A percentile compares a stretch with the other conserved stretches of the same genome.
Conservation (phyloP, 345 rosid species). For the Salix dunnii region DNA sequence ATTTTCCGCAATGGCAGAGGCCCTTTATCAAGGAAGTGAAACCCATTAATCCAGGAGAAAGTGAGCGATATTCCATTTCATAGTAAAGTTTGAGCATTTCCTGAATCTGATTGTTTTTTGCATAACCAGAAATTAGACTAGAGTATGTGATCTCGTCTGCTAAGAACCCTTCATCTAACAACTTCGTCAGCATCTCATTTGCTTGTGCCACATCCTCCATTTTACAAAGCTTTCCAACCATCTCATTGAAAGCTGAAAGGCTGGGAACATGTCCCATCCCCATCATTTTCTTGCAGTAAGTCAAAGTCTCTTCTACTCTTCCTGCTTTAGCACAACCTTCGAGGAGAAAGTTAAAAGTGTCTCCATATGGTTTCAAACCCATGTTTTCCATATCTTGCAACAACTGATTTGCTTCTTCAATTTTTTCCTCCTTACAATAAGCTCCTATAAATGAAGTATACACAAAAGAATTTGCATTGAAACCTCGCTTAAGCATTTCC, state of each 20-base stretch:
- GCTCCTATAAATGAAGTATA: conserved; percentile 50
- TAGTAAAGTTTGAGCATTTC: conserved; percentile 61
- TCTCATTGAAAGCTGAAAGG: conserved; percentile 44
- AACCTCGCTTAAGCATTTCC: conserved; percentile 75
- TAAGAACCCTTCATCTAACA: conserved; percentile 52
- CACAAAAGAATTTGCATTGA: conserved; percentile 50
- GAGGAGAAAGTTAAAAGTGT: conserved; percentile 47
- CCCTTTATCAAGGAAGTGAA: conserved; percentile 42
- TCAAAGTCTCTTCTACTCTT: conserved; percentile 40
- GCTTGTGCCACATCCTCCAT: conserved; percentile 38
- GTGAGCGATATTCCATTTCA: conserved; percentile 58
- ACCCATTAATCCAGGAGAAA: conserved; percentile 37
- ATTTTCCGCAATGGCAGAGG: conserved; percentile 46
- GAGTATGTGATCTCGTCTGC: conserved; percentile 51
- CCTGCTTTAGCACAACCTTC: conserved; percentile 51
- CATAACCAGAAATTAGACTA: conserved; percentile 46
- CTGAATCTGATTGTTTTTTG: conserved; percentile 37
- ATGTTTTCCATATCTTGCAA: conserved; percentile 47
- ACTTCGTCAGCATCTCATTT: conserved; percentile 40
- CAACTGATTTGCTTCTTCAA: conserved; percentile 47
- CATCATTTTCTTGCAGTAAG: conserved; percentile 48
- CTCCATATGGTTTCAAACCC: conserved; percentile 55
- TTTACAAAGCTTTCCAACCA: conserved; percentile 45
- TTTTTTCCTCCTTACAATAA: conserved; percentile 35
- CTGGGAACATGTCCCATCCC: conserved; percentile 46